Evolutionary conservation across 768 basidiomycete species (phyloP).

Genomic region (Mycena rosella): DNA sequence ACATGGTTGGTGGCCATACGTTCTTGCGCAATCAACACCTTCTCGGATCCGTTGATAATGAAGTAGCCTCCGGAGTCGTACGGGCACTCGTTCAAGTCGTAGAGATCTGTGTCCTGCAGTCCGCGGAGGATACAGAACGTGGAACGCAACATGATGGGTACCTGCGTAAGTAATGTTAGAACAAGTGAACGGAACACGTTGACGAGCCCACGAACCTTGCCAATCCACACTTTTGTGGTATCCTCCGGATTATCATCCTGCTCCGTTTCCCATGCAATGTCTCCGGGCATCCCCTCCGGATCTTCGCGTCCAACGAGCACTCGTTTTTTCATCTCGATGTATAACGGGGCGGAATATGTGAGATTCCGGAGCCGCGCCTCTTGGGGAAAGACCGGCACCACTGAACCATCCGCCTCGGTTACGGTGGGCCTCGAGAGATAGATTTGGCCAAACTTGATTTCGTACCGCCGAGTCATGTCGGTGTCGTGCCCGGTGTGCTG

Average conservation of each 20-base stretch:
- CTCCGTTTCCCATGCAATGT: constrained; percentile 82
- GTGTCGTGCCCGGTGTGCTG: constrained; percentile 92
- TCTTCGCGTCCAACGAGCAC: constrained; percentile 86
- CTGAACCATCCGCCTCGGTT: constrained; percentile 95
- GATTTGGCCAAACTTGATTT: constrained; percentile 98
- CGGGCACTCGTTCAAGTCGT: constrained; percentile 96
- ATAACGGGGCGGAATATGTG: constrained; percentile 96
- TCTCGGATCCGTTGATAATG: constrained; percentile 99
- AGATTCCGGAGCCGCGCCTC: constrained; percentile 95
- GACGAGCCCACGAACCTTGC: constrained; percentile 72
- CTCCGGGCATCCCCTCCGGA: constrained; percentile 83
- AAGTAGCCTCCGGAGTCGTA: constrained; percentile 99
- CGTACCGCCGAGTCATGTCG: constrained; percentile 90
- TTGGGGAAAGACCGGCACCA: constrained; percentile 95
- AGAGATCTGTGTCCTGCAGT: constrained; percentile 83
- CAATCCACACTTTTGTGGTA: constrained; percentile 91
- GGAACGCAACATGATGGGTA: constrained; percentile 97
- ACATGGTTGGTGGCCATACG: constrained; percentile 99
- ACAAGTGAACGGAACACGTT: constrained; percentile 6
- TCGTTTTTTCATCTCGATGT: constrained; percentile 94
- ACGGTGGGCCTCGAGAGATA: constrained; percentile 95
- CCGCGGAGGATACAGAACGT: constrained; percentile 93
- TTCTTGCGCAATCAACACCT: constrained; percentile 99
- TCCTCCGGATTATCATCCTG: constrained; percentile 74
- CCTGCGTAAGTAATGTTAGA: constrained; percentile 57